These are phyloP conservation scores for Carnegiea gigantea DNA, from an alignment of 179 eudicot species.

Conservation along the genomic window DNA sequence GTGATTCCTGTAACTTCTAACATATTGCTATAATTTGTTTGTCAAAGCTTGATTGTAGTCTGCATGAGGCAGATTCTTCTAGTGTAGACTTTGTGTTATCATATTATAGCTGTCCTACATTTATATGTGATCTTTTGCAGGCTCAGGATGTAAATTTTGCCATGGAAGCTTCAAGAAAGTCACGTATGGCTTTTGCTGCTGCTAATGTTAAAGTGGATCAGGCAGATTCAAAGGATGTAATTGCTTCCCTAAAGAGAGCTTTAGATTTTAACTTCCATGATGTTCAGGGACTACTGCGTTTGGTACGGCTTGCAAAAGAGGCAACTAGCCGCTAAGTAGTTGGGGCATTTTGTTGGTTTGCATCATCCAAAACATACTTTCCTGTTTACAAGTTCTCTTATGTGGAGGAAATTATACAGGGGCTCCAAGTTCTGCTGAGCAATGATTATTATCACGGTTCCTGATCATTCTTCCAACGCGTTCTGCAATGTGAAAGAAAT, in stretches of 20 bases:
- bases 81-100: not conserved
- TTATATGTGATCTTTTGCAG: conserved; percentile 45
- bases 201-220: conserved; percentile 52
- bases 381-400: conserved; percentile 12
- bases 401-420: conserved; percentile 12
- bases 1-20: not conserved
- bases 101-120: conserved; percentile 14
- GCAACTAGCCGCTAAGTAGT: conserved; percentile 53
- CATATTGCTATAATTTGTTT: not conserved
- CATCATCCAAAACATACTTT: conserved; percentile 3
- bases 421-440: conserved; percentile 1
- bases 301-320: conserved; percentile 88
- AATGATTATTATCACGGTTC: conserved; percentile 2
- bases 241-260: conserved; percentile 68
- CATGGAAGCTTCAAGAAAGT: conserved; percentile 96
- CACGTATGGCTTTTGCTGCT: conserved; percentile 70
- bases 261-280: conserved; percentile 93
- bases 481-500: conserved; percentile 16
- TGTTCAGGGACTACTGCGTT: conserved; percentile 72
- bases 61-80: conserved; percentile 2
- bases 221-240: conserved; percentile 44
- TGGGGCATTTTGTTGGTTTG: conserved; percentile 12
- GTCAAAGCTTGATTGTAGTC: not conserved
- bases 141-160: conserved; percentile 76
- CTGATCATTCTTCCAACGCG: conserved; percentile 14